Evolutionary conservation across 495 filamentous ascomycete species (phyloP).

Genomic region (Stereocaulon alpinum): DNA sequence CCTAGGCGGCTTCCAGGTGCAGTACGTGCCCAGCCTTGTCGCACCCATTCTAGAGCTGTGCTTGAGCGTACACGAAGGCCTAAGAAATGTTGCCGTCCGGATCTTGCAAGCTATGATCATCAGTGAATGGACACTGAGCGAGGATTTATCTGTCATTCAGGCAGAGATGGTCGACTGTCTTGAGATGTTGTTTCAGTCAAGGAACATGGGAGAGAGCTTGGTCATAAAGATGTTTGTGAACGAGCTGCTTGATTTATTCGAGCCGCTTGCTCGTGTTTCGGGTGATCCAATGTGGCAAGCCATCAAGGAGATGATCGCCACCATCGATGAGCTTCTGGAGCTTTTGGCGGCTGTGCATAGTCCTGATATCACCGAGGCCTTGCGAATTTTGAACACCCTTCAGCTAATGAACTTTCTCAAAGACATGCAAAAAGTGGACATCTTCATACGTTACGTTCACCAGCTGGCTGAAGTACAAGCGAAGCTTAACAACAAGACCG

Average conservation of each 20-base stretch:
- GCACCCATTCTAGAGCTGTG: conserved; percentile 89
- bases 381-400: conserved; percentile 72
- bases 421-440: conserved; percentile 95
- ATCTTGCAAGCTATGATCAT: conserved; percentile 96
- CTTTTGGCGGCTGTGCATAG: conserved; percentile 88
- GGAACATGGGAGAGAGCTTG: conserved; percentile 76
- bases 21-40: conserved; percentile 89
- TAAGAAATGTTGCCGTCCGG: conserved; percentile 82
- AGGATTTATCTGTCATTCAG: conserved; percentile 85
- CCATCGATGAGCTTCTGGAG: conserved; percentile 83
- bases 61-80: conserved; percentile 85
- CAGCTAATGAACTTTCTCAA: conserved; percentile 93
- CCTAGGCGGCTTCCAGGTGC: conserved; percentile 94
- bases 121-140: conserved; percentile 94
- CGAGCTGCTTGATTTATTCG: conserved; percentile 75
- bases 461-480: conserved; percentile 75
- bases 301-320: conserved; percentile 65
- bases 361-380: conserved; percentile 64
- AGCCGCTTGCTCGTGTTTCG: conserved; percentile 50
- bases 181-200: conserved; percentile 82
- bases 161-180: conserved; percentile 95
- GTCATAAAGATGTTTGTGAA: conserved; percentile 85
- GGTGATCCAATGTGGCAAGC: conserved; percentile 69
- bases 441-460: conserved; percentile 94
- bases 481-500: conserved; percentile 66